Percentiles rank a stretch among this genome's conserved stretches.
phyloP scores from a whole-genome alignment of 305 asterid genomes.

The Fraxinus dipetala region DNA sequence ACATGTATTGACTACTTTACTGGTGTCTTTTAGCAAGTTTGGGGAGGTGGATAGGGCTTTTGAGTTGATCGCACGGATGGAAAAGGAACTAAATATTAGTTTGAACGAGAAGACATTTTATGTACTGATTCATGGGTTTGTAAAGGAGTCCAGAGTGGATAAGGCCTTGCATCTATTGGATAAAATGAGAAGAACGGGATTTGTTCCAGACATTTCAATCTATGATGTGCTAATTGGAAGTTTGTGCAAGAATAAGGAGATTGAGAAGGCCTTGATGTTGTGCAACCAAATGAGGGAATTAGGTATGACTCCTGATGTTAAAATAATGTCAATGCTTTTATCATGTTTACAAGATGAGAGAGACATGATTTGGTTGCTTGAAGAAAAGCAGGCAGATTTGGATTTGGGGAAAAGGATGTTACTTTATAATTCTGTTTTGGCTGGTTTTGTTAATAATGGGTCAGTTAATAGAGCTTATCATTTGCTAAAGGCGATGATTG shows the following conservation, averaged over 20 bases:
- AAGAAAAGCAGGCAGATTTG: conserved; percentile 40
- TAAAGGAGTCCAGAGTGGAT: conserved; percentile 54
- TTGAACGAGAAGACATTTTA: conserved; percentile 69
- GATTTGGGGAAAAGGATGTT: conserved; percentile 37
- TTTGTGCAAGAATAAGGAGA: conserved; percentile 54
- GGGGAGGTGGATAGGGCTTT: conserved; percentile 69
- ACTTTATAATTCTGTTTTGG: conserved; percentile 42
- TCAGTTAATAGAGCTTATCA: conserved; percentile 57
- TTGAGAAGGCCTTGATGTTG: conserved; percentile 52
- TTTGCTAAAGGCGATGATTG: conserved; percentile 43
- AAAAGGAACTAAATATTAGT: conserved; percentile 42
- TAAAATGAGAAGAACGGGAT: conserved; percentile 57
- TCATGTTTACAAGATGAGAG: conserved; percentile 45
- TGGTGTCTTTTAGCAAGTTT: conserved; percentile 57
- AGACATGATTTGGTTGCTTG: conserved; percentile 45
- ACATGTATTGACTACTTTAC: conserved; percentile 57
- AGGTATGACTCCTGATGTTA: conserved; percentile 59
- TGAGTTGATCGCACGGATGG: conserved; percentile 66
- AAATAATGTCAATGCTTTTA: conserved; percentile 47
- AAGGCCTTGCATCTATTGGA: conserved; percentile 58
- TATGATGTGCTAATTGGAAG: conserved; percentile 64
- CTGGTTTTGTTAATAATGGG: conserved; percentile 50
- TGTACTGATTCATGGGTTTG: conserved; percentile 76
- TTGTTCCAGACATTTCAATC: conserved; percentile 52
- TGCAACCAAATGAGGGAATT: conserved; percentile 45